A percentile compares a stretch with the other conserved stretches of the same genome.
phyloP scores from a whole-genome alignment of 768 basidiomycete species.

The Sarcomyxa edulis region DNA sequence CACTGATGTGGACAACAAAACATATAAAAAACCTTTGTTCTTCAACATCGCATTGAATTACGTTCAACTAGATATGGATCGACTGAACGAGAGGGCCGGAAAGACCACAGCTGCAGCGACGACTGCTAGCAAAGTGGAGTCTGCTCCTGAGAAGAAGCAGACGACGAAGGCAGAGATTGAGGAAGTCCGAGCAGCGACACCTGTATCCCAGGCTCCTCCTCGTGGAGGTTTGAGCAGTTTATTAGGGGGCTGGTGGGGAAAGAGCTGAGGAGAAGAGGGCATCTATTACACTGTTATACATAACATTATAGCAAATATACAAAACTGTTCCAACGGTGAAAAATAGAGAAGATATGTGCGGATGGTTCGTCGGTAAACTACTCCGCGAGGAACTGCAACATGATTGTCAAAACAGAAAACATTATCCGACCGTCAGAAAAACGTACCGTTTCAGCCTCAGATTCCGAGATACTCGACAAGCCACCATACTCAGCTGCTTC shows the following conservation, averaged over 20 bases:
- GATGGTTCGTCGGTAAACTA: no score
- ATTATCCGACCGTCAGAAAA: no score
- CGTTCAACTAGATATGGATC: constrained; percentile 79
- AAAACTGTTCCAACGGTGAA: no score
- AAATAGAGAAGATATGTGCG: no score
- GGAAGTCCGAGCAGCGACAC: constrained; percentile 44
- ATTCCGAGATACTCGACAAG: constrained; percentile 50
- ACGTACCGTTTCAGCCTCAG: constrained; percentile 48
- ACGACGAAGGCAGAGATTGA: constrained; percentile 44
- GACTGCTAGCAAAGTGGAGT: constrained; percentile 15
- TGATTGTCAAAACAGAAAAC: no score
- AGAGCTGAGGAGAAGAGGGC: constrained; percentile 19
- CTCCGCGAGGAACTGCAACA: no score
- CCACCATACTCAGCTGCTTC: constrained; percentile 63
- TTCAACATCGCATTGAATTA: constrained; percentile 96
- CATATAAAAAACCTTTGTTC: constrained; percentile 81
- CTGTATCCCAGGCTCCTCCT: constrained; percentile 38
- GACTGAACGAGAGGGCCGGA: constrained; percentile 66
- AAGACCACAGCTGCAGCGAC: constrained; percentile 25
- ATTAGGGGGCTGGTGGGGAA: constrained; percentile 84
- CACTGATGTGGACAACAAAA: constrained; percentile 33
- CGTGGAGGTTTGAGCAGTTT: constrained; percentile 58
- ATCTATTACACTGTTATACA: background rate
- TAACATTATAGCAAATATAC: no score
- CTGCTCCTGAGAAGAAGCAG: constrained; percentile 39